Evolutionary conservation across 177 flowering plant genomes (phyloP).

Genomic region (Telopea speciosissima): DNA sequence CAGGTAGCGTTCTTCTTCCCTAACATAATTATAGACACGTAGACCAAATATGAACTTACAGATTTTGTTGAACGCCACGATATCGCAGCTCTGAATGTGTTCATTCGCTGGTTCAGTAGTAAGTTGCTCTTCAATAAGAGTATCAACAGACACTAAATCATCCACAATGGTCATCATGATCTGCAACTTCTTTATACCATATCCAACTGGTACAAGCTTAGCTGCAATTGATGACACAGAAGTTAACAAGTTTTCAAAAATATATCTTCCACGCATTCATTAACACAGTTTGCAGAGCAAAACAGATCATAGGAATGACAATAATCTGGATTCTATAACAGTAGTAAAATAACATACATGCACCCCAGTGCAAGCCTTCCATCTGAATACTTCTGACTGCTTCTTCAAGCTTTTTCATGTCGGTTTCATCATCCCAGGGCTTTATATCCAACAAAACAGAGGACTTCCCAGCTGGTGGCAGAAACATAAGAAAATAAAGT

Average conservation of each 20-base stretch:
- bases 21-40: too few species aligned
- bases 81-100: conserved; percentile 87
- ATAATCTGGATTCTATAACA: not conserved
- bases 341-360: conserved; percentile 31
- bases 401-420: conserved; percentile 73
- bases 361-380: conserved; percentile 71
- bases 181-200: conserved; percentile 78
- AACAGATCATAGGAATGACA: not conserved
- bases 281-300: not conserved
- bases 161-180: conserved; percentile 84
- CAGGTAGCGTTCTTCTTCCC: too few species aligned
- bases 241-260: not conserved
- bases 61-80: conserved; percentile 88
- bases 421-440: conserved; percentile 87
- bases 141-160: conserved; percentile 79
- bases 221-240: conserved; percentile 33
- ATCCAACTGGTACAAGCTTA: conserved; percentile 73
- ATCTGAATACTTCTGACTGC: conserved; percentile 51
- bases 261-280: not conserved
- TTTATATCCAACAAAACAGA: conserved; percentile 68
- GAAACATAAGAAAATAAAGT: not conserved
- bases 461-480: conserved; percentile 61
- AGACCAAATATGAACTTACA: conserved; percentile 35
- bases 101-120: conserved; percentile 72
- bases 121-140: conserved; percentile 60